Evolutionary conservation across 148 eudicot species (phyloP), one percentile per base, ranked within the genome.

Genomic region (Dianthus caryophyllus): DNA sequence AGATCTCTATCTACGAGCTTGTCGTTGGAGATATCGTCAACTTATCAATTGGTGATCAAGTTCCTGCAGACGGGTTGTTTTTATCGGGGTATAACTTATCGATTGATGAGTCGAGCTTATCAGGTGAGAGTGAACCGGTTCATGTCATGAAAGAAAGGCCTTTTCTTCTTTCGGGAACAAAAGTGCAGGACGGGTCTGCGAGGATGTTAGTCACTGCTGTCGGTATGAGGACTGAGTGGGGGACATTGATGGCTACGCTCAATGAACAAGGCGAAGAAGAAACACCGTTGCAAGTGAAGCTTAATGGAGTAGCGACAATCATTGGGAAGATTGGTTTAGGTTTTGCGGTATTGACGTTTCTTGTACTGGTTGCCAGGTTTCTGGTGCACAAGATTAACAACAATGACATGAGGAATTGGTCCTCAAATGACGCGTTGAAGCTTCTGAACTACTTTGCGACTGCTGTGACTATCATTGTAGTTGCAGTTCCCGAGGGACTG

Each of bases 221-320:
- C 65, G 97, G 97, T 26, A 91, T 88, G 91, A 86, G 79, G 71
- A 91, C 97, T 0, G 97, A 91, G 73, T 91, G 97, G 97, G 97
- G 97, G 58, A 71, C 80, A 26, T 69, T 91, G 67, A 88, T 88
- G 95, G 87, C 69, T 29, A 91, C 95, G 24, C 73, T 91, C 0
- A 86, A 75, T 13, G 89, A 88, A 59, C 89, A 82, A 11, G 91
- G 87, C 2, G 86, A 83, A 10, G 91, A 85, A 26, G 97, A 90
- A 81, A 90, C 97, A 1, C 97, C 97, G 0, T 58, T 91, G 49
- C 97, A 91, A 64, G 97, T 91, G 65, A 91, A 91, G 85, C 82
- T 91, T 4, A 91, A 88, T 63, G 97, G 95, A 22, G 97, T 91
- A 0, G 97, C 97, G 4, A 91, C 95, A 0, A 78, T 91, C 24